Evolutionary conservation across 2,329 filamentous ascomycete genomes (phyloP).

Genomic region (Parasarocladium wereldwijsianum): DNA sequence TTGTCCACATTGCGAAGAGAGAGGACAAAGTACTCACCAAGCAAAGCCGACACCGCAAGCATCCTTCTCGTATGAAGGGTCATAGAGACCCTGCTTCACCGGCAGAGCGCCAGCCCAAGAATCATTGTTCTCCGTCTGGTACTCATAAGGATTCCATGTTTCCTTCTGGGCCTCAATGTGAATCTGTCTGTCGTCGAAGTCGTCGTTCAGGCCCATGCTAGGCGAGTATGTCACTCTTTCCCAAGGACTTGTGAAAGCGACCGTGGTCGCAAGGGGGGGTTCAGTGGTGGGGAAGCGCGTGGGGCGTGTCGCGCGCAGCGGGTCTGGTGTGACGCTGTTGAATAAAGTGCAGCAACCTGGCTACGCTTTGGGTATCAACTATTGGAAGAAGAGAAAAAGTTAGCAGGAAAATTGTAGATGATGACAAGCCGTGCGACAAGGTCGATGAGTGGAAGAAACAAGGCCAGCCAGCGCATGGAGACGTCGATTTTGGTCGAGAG

Average conservation of each 20-base stretch:
- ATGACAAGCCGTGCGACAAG: conserved; percentile 12
- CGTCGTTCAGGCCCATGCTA: conserved; percentile 53
- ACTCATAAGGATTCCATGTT: conserved; percentile 61
- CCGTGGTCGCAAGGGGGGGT: conserved; percentile 1
- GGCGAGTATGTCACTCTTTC: conserved; percentile 29
- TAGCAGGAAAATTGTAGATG: too few relatives aligned
- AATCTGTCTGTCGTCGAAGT: conserved; percentile 55
- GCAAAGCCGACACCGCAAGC: conserved; percentile 98
- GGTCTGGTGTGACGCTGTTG: too few relatives aligned
- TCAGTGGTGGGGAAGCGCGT: background rate
- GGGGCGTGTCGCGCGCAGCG: conserved; percentile 2
- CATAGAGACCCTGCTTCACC: conserved; percentile 96
- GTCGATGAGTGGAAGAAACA: too few relatives aligned
- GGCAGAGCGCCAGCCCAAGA: conserved; percentile 93
- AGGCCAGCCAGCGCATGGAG: too few relatives aligned
- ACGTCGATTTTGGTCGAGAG: too few relatives aligned
- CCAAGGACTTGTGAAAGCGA: background rate
- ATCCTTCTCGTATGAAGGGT: conserved; percentile 94
- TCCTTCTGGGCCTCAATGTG: conserved; percentile 45
- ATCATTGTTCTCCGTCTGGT: conserved; percentile 69
- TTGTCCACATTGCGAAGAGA: background rate
- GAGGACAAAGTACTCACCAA: conserved; percentile 47
- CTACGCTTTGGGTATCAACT: too few relatives aligned
- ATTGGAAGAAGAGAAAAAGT: too few relatives aligned
- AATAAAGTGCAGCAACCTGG: too few relatives aligned